These are phyloP conservation scores for Pleomassaria siparia DNA, from an alignment of 2,329 filamentous ascomycete species.

Conservation along the genomic window DNA sequence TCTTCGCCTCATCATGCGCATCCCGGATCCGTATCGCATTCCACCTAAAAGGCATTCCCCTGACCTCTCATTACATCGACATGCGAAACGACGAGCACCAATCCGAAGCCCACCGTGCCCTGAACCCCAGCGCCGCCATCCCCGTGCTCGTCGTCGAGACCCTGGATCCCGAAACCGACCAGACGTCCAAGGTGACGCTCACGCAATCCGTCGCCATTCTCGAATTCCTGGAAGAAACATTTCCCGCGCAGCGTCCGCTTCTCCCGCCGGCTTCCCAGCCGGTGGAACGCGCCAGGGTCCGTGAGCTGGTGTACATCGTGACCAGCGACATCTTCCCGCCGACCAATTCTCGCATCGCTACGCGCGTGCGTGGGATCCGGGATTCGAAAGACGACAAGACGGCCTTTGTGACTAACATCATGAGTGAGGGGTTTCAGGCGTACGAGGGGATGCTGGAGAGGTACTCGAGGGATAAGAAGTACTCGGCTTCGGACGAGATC, in stretches of 20 bases:
- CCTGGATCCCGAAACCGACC: background rate
- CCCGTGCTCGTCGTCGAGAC: background rate
- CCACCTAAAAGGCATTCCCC: background rate
- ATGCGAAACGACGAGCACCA: background rate
- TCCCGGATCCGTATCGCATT: background rate
- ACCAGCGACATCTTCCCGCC: background rate
- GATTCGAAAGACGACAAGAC: background rate
- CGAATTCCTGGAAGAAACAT: background rate
- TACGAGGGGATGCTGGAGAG: background rate
- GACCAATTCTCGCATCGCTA: background rate
- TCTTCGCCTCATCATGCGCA: background rate
- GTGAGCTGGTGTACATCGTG: background rate
- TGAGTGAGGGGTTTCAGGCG: background rate
- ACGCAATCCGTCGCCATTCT: background rate
- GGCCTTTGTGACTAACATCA: background rate
- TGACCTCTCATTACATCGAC: background rate
- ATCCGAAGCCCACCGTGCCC: background rate
- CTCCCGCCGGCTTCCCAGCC: background rate
- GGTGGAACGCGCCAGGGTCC: background rate
- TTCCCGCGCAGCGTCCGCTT: background rate
- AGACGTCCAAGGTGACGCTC: background rate
- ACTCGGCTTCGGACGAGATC: background rate
- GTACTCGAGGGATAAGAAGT: background rate
- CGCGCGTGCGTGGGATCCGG: background rate
- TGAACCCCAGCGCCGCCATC: background rate